Evolutionary conservation across 495 filamentous ascomycete species (phyloP).

Genomic region (Astrocystis sublimbata): DNA sequence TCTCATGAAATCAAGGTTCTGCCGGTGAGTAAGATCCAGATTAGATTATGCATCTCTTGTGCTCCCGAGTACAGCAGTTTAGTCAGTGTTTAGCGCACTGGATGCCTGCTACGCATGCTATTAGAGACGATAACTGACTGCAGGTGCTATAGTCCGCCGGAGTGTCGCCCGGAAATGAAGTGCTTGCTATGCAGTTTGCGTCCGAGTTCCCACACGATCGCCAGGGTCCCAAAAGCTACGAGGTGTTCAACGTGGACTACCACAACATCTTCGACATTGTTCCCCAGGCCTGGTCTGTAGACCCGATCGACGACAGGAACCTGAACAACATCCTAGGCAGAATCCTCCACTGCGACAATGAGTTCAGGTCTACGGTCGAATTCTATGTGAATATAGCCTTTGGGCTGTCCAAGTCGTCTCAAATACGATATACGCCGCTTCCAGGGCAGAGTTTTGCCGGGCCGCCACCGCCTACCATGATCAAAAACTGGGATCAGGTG

Average conservation of each 20-base stretch:
- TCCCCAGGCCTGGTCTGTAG: slow-evolving; percentile 2
- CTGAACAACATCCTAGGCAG: slow-evolving; percentile 1
- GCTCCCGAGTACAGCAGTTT: too few relatives aligned
- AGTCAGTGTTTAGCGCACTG: too few relatives aligned
- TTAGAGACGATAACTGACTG: background rate
- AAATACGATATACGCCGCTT: slow-evolving; percentile 3
- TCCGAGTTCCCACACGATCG: background rate
- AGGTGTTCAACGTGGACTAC: slow-evolving; percentile 6
- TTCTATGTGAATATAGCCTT: background rate
- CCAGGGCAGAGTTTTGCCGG: background rate
- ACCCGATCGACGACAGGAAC: background rate
- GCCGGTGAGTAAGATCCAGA: too few relatives aligned
- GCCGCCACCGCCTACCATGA: background rate
- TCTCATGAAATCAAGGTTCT: too few relatives aligned
- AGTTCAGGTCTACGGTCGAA: background rate
- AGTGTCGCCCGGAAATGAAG: slow-evolving; percentile 7
- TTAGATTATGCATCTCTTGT: too few relatives aligned
- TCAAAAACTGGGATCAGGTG: background rate
- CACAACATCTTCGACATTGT: slow-evolving; percentile 1
- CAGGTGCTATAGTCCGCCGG: slow-evolving; percentile 8
- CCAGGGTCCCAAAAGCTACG: background rate
- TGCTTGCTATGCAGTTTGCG: background rate
- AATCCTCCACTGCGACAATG: background rate
- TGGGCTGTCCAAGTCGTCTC: background rate
- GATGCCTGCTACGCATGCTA: too few relatives aligned